A percentile compares a stretch with the other conserved stretches of the same genome.
These are phyloP conservation scores for Mesembryanthemum crystallinum DNA, from an alignment of 148 eudicot genomes.

Conservation along the genomic window DNA sequence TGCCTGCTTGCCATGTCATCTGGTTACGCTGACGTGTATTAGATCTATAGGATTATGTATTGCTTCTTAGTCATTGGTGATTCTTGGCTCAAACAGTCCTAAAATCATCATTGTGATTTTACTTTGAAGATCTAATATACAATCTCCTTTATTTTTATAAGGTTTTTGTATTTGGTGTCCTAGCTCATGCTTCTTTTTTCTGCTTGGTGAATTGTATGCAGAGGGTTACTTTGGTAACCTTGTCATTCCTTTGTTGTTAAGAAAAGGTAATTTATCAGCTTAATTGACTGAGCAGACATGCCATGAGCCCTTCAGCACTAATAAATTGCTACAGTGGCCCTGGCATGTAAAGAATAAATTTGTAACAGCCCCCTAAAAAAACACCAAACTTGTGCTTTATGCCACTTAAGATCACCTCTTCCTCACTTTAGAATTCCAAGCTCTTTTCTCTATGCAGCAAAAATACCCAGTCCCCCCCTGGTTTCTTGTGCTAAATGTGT, in stretches of 20 bases:
- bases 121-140: conserved; percentile 20
- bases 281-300: conserved; percentile 33
- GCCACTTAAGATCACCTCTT: conserved; percentile 46
- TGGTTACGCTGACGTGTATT: conserved; percentile 24
- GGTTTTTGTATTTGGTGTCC: conserved; percentile 10
- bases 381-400: conserved; percentile 62
- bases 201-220: conserved; percentile 6
- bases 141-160: not conserved
- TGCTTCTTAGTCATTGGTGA: conserved; percentile 23
- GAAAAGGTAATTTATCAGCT: conserved; percentile 30
- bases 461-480: conserved; percentile 36
- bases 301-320: conserved; percentile 28
- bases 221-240: conserved; percentile 23
- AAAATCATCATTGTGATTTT: conserved; percentile 9
- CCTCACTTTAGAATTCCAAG: conserved; percentile 81
- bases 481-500: conserved; percentile 58
- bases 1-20: conserved; percentile 36
- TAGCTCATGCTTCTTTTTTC: not conserved
- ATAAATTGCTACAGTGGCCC: conserved; percentile 22
- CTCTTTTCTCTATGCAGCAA: conserved; percentile 65
- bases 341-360: conserved; percentile 38
- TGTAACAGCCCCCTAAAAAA: conserved; percentile 43
- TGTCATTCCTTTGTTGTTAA: conserved; percentile 47
- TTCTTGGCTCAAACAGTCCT: conserved; percentile 6
- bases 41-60: conserved; percentile 9